Evolutionary conservation across 768 basidiomycete genomes (phyloP), one percentile per base, ranked within the genome.

Genomic region (Panellus pusillus): DNA sequence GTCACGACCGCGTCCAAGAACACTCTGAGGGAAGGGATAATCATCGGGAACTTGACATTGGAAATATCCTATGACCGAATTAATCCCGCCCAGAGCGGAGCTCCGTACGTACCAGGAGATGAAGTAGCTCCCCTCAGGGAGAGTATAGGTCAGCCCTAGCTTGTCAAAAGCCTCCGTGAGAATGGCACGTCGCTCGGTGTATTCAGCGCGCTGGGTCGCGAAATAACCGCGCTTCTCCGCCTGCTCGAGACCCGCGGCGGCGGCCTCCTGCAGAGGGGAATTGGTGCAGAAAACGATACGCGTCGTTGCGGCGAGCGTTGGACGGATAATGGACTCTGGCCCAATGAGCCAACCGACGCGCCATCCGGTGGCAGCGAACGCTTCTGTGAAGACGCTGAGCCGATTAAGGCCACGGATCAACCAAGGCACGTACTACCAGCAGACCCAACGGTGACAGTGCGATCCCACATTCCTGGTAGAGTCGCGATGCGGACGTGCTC

Each of bases 391-490:
- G 17, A 58, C 38, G 6, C 53, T 46, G 18, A 35, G 47, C 44
- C 24, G 20, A 47, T 38, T 27, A 28, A 37, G 17, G 13, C n/a
- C 41, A 29, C 39, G 9, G 38, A 27, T 12, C 12, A 28, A 32
- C 3, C 28, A 40, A 31, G 18, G 27, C 6, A 70, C 86, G 74
- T 71, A 93, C 93, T 96, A 62, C 94, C 94, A 27, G 91, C 95
- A n/a, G 93, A 95, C 37, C 89, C 86, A 50, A 98, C 91, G 7
- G 96, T 98, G 39, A 99, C 86, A 0, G 97, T 99, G 40, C 97
- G 85, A 61, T 98, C 91, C 95, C 95, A 98, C 91, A 98, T 97
- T 18, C 93, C 92, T 6, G 94, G 95, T n/a, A 99, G 79, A 32
- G 77, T 91, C 4, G 96, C 95, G 62, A 98, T 89, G 49, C 96